A percentile compares a stretch with the other conserved stretches of the same genome.
phyloP scores from a whole-genome alignment of 164 flowering plant genomes.

The Kalanchoe fedtschenkoi region DNA sequence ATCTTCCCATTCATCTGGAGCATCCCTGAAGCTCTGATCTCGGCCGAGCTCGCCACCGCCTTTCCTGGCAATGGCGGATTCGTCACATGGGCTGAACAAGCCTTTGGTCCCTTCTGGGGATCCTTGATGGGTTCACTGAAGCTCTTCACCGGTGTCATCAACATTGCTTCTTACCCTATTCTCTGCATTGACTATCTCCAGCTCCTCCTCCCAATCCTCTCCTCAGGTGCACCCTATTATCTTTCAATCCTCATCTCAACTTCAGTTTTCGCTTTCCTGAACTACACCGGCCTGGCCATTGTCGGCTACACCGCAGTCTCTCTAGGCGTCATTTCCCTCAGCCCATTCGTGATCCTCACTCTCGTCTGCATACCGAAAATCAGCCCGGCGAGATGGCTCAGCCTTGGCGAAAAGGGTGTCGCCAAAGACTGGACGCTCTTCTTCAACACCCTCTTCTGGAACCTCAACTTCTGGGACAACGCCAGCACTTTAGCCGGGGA shows the following conservation, averaged over 20 bases:
- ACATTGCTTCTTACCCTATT: constrained; percentile 64
- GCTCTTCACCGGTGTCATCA: constrained; percentile 61
- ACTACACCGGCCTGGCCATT: constrained; percentile 56
- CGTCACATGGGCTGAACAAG: constrained; percentile 64
- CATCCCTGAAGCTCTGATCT: constrained; percentile 10
- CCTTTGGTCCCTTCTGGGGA: constrained; percentile 85
- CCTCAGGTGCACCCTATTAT: constrained; percentile 33
- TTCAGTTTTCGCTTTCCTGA: constrained; percentile 38
- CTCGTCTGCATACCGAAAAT: constrained; percentile 42
- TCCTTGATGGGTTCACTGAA: constrained; percentile 71
- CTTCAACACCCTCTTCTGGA: constrained; percentile 81
- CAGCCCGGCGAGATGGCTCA: constrained; percentile 44
- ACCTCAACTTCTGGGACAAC: constrained; percentile 79
- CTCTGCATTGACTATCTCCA: constrained; percentile 57
- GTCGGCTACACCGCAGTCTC: constrained; percentile 59
- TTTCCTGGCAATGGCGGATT: constrained; percentile 87
- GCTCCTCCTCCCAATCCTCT: constrained; percentile 32
- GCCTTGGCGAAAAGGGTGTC: constrained; percentile 33
- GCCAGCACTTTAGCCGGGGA: constrained; percentile 68
- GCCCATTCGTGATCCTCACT: constrained; percentile 48
- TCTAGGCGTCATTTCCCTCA: constrained; percentile 42
- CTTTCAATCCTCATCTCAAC: constrained; percentile 35
- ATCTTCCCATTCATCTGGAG: constrained; percentile 23
- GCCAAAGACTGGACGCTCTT: constrained; percentile 52
- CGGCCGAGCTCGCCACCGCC: constrained; percentile 74